Conservation (phyloP, 192 early-diverging fungal species). For the Coemansia sp. region DNA sequence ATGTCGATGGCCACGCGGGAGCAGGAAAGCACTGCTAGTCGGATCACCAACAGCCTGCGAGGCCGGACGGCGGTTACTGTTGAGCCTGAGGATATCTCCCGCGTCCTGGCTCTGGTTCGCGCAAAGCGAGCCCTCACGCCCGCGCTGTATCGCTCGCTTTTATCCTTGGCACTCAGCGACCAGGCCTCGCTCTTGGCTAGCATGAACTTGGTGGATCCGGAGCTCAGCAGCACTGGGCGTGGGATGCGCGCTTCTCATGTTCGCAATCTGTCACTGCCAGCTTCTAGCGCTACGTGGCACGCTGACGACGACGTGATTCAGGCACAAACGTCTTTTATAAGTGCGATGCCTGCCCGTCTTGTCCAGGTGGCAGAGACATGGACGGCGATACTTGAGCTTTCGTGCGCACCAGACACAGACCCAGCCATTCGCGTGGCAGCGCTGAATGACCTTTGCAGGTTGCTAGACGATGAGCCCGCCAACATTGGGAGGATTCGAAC, state of each 20-base stretch:
- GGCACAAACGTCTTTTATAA: slow-evolving; percentile 24
- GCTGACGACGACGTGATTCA: neutral
- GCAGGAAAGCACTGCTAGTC: slow-evolving; percentile 36
- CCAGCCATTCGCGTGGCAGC: slow-evolving; percentile 24
- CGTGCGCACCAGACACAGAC: slow-evolving; percentile 22
- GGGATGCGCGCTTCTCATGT: slow-evolving; percentile 14
- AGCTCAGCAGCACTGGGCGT: neutral
- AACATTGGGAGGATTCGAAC: slow-evolving; percentile 17
- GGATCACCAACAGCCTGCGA: slow-evolving; percentile 43
- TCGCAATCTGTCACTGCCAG: slow-evolving; percentile 27
- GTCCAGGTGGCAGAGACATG: slow-evolving; percentile 23
- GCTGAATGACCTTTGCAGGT: slow-evolving; percentile 10
- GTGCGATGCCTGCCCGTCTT: slow-evolving; percentile 28
- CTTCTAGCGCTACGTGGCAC: neutral
- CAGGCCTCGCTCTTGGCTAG: slow-evolving; percentile 41
- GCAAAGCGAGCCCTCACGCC: slow-evolving; percentile 39
- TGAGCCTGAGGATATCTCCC: slow-evolving; percentile 18
- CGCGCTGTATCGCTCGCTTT: slow-evolving; percentile 33
- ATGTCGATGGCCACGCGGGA: slow-evolving; percentile 23
- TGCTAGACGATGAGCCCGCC: slow-evolving; percentile 40
- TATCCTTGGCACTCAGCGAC: slow-evolving; percentile 29
- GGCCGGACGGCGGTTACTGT: slow-evolving; percentile 21
- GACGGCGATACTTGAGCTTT: slow-evolving; percentile 29
- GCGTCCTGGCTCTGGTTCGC: slow-evolving; percentile 34
- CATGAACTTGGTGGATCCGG: slow-evolving; percentile 31